These are phyloP conservation scores for Globisporangium sylvaticum DNA, from an alignment of 352 stramenopile genomes.

Conservation along the genomic window DNA sequence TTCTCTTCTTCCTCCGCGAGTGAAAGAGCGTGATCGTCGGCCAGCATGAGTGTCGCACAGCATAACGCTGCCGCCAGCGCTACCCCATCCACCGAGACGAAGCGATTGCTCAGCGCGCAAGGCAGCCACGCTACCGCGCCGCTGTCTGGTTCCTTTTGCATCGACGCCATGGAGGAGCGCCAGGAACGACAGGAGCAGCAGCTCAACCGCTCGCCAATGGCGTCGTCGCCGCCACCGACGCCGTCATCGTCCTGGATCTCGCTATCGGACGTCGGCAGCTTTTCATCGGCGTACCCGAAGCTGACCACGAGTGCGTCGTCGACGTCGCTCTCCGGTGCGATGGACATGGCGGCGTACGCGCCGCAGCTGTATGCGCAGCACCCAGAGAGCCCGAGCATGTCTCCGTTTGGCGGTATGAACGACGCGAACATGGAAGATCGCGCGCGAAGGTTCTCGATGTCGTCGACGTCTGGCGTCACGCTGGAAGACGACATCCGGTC, in stretches of 20 bases:
- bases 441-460: slow-evolving; percentile 36
- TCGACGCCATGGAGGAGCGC: slow-evolving; percentile 5
- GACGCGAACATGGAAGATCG: slow-evolving; percentile 7
- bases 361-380: slow-evolving; percentile 1
- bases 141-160: neutral
- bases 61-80: neutral
- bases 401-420: slow-evolving; percentile 7
- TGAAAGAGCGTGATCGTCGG: neutral
- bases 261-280: slow-evolving; percentile 14
- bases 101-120: neutral
- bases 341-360: slow-evolving; percentile 16
- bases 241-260: slow-evolving; percentile 17
- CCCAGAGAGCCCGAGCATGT: slow-evolving; percentile 1
- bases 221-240: slow-evolving; percentile 4
- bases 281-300: neutral
- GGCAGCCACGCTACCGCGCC: neutral
- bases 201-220: neutral
- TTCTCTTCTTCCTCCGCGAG: neutral
- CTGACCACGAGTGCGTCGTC: slow-evolving; percentile 14
- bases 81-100: neutral
- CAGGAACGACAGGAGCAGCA: neutral
- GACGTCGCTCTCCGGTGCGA: slow-evolving; percentile 5
- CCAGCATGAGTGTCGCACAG: neutral
- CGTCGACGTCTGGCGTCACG: slow-evolving; percentile 40
- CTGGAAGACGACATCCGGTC: slow-evolving; percentile 74